Conservation (phyloP, 2,329 filamentous ascomycete genomes). For the Fusarium nematophilum region DNA sequence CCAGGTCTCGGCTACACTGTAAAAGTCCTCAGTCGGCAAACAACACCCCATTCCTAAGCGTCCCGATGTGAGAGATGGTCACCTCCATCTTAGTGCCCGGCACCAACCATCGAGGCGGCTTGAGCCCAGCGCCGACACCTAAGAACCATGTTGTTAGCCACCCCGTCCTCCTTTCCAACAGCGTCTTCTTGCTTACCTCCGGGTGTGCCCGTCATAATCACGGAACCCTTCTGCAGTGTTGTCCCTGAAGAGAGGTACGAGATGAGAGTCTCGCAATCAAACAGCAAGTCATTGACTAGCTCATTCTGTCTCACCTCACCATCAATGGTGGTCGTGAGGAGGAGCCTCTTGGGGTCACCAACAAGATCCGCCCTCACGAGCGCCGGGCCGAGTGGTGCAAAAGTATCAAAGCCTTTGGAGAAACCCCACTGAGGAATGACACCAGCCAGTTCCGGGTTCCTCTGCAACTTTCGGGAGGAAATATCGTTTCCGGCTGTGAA, state of each 20-base stretch:
- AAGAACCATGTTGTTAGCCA: neutral
- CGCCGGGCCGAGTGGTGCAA: constrained; percentile 62
- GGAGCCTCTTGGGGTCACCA: constrained; percentile 55
- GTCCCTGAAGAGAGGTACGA: constrained; percentile 55
- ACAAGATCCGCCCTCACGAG: constrained; percentile 58
- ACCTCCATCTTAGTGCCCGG: constrained; percentile 56
- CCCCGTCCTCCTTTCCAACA: too few relatives aligned
- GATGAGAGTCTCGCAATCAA: constrained; percentile 52
- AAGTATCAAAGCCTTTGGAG: constrained; percentile 67
- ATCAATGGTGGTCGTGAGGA: constrained; percentile 59
- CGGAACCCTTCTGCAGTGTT: constrained; percentile 54
- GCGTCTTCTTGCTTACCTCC: constrained; percentile 44
- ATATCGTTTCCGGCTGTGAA: constrained; percentile 68
- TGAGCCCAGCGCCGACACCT: constrained; percentile 57
- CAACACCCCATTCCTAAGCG: constrained; percentile 52
- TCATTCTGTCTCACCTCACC: constrained; percentile 58
- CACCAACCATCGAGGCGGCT: constrained; percentile 51
- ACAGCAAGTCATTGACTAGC: constrained; percentile 56
- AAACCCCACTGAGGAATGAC: constrained; percentile 68
- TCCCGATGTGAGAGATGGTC: constrained; percentile 53
- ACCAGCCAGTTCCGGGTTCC: constrained; percentile 60
- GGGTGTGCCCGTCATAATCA: constrained; percentile 61
- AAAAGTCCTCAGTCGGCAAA: neutral
- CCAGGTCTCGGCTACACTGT: too few relatives aligned
- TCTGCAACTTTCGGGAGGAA: constrained; percentile 63